Evolutionary conservation across 2,329 filamentous ascomycete genomes (phyloP).

Genomic region (Aureobasidium lini): DNA sequence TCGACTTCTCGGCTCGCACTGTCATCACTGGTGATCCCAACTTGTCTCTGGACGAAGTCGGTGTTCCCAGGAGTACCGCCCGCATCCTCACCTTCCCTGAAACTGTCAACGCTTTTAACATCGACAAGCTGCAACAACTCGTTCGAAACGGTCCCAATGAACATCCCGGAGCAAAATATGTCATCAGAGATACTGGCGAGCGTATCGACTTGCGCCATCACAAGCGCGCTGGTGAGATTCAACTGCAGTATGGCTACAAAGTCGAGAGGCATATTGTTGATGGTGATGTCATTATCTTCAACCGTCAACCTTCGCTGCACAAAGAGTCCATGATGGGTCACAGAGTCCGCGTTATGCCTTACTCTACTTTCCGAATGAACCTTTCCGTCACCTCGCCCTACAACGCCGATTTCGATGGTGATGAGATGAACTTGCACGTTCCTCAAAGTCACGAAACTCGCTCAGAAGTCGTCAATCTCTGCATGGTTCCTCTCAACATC

Average conservation of each 20-base stretch:
- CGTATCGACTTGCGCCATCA: slow-evolving; percentile 93
- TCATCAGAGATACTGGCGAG: slow-evolving; percentile 87
- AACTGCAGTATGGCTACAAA: slow-evolving; percentile 93
- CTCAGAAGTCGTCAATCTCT: slow-evolving; percentile 87
- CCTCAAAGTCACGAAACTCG: slow-evolving; percentile 96
- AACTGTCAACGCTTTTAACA: slow-evolving; percentile 96
- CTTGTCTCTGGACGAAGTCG: slow-evolving; percentile 91
- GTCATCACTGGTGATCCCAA: slow-evolving; percentile 99
- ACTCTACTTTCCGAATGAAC: slow-evolving; percentile 96
- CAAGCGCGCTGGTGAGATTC: slow-evolving; percentile 77
- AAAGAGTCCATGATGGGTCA: slow-evolving; percentile 99
- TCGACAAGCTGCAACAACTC: slow-evolving; percentile 78
- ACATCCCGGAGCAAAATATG: slow-evolving; percentile 93
- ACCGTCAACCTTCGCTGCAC: slow-evolving; percentile 96
- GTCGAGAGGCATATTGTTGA: slow-evolving; percentile 95
- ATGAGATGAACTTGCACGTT: slow-evolving; percentile 99
- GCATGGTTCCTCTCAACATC: slow-evolving; percentile 97
- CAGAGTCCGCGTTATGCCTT: slow-evolving; percentile 94
- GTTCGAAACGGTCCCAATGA: slow-evolving; percentile 92
- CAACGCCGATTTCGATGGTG: slow-evolving; percentile 99
- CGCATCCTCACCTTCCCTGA: slow-evolving; percentile 92
- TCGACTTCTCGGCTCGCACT: slow-evolving; percentile 98
- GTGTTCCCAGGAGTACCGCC: slow-evolving; percentile 89
- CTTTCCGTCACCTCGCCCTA: slow-evolving; percentile 96
- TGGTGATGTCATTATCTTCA: slow-evolving; percentile 98